These are phyloP conservation scores for Betula pendula DNA, from an alignment of 306 rosid genomes.

Conservation along the genomic window DNA sequence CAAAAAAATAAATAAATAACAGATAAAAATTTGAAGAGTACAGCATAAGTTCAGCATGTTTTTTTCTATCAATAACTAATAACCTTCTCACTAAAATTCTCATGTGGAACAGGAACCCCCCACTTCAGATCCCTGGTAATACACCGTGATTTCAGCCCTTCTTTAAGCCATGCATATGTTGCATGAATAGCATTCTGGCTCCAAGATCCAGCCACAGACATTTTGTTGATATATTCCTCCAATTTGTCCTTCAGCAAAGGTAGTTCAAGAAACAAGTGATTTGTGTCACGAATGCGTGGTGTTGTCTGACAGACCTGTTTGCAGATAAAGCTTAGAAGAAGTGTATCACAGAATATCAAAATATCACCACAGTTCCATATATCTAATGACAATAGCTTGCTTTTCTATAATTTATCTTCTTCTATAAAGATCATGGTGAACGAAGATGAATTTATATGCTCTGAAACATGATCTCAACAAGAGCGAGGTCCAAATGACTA, in stretches of 20 bases:
- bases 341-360: neutral
- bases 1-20: neutral
- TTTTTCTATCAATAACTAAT: neutral
- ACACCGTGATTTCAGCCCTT: constrained; percentile 84
- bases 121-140: constrained; percentile 94
- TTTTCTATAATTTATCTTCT: neutral
- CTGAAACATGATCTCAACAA: neutral
- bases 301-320: constrained; percentile 69
- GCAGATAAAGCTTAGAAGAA: neutral
- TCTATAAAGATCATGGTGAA: neutral
- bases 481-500: neutral
- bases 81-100: constrained; percentile 83
- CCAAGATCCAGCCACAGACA: constrained; percentile 82
- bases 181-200: constrained; percentile 93
- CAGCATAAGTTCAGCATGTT: neutral
- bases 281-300: constrained; percentile 80
- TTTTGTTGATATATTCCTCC: constrained; percentile 67
- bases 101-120: constrained; percentile 99
- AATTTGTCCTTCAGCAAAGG: constrained; percentile 72
- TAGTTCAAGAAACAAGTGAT: constrained; percentile 91
- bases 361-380: neutral
- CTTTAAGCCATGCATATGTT: constrained; percentile 87
- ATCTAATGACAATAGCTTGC: neutral
- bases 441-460: neutral
- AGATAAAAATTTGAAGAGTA: neutral